These are phyloP conservation scores for Sarcomyxa edulis DNA, from an alignment of 768 basidiomycete genomes.

Conservation along the genomic window DNA sequence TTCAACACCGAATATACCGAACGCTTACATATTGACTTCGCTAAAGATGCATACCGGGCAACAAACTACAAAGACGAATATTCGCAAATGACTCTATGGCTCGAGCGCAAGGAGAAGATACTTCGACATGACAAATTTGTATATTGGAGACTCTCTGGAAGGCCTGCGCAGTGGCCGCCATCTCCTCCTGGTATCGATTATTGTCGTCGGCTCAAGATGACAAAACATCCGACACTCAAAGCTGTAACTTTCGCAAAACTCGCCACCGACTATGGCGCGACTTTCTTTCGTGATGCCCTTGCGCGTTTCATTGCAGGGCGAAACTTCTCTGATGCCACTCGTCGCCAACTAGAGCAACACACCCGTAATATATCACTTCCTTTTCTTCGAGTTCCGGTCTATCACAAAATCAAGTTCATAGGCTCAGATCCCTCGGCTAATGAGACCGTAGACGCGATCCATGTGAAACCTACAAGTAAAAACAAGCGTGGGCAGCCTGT, in stretches of 20 bases:
- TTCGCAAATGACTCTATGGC: slow-evolving; percentile 32
- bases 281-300: slow-evolving; percentile 17
- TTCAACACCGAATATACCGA: slow-evolving; percentile 35
- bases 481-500: slow-evolving; percentile 10
- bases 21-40: slow-evolving; percentile 33
- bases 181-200: slow-evolving; percentile 8
- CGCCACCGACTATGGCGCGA: slow-evolving; percentile 17
- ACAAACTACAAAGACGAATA: slow-evolving; percentile 31
- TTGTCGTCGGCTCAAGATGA: slow-evolving; percentile 11
- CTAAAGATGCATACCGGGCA: slow-evolving; percentile 29
- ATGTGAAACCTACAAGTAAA: slow-evolving; percentile 14
- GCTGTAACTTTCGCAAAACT: slow-evolving; percentile 13
- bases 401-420: slow-evolving; percentile 24
- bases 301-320: slow-evolving; percentile 15
- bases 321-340: slow-evolving; percentile 12
- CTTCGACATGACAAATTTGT: slow-evolving; percentile 16
- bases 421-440: slow-evolving; percentile 10
- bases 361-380: slow-evolving; percentile 10
- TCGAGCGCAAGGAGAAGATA: slow-evolving; percentile 27
- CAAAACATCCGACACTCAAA: slow-evolving; percentile 17
- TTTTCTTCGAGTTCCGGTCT: slow-evolving; percentile 22
- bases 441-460: slow-evolving; percentile 21
- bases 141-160: slow-evolving; percentile 13
- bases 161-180: background rate
- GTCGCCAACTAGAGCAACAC: slow-evolving; percentile 4